Base-by-base conservation (phyloP, 495 filamentous ascomycete species). In the Aspergillus bridgeri region DNA sequence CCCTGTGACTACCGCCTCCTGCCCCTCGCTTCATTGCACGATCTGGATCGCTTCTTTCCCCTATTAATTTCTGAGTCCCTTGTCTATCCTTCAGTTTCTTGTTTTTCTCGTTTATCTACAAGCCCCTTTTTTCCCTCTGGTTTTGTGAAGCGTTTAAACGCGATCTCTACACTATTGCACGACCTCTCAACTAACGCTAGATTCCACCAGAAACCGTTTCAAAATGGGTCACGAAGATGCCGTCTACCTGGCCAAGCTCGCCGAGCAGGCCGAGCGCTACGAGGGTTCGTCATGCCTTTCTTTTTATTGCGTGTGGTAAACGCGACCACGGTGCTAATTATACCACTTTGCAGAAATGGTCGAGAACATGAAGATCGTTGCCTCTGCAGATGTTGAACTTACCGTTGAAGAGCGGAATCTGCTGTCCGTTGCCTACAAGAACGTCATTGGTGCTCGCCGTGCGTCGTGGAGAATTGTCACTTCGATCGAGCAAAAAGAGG, bases 401-500 rank as follows among this genome's bases (percentile, higher is more conserved):
- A 93, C 91, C 61, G 94, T 98, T 65, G 95, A 98, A 81, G 94
- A 98, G 86, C 89, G 94, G 70, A 98, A 98, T 81, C 90, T 98
- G 51, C 89, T 98, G 56, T 98, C 95, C 47, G 94, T 98, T 64
- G 94, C 94, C 74, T 98, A 98, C 87, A 98, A 98, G 90, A 98
- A 98, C 82, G 94, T 98, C 75, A 96, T 98, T 72, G 94, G 94
- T 77, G 92, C 94, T 64, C 87, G 94, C 72, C 93, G 94, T 88
- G 94, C 94, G 58, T 98, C 95, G 59, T 98, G 94, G 94, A 90
- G 94, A 82, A 98, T 98, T 75, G 92, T 98, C 71, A 96, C 94
- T 74, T 98, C 95, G 58, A 98, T 98, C 74, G 94, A 98, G 86
- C 94, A 98, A 83, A 98, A 98, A 87, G 94, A 98, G 81, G 94